A percentile compares a stretch with the other conserved stretches of the same genome.
These are phyloP conservation scores for Leavenworthia alabamica DNA, from an alignment of 345 rosid genomes.

Conservation along the genomic window DNA sequence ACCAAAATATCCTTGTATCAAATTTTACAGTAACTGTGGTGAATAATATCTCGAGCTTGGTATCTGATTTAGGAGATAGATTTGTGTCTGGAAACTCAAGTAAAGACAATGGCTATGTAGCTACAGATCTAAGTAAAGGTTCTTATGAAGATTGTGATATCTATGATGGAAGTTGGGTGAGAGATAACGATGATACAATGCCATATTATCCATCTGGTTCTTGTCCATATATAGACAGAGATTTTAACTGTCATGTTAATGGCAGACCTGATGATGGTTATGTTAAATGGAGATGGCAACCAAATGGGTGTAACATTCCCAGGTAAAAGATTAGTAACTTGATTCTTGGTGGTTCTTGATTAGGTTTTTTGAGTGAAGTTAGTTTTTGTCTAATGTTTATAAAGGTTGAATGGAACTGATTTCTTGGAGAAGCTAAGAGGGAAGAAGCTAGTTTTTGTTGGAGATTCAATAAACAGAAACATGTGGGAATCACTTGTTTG, in stretches of 20 bases:
- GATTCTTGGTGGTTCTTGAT: slow-evolving; percentile 4
- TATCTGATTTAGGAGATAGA: slow-evolving; percentile 19
- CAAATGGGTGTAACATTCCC: slow-evolving; percentile 61
- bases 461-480: slow-evolving; percentile 81
- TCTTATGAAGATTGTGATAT: slow-evolving; percentile 47
- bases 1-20: slow-evolving; percentile 17
- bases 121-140: slow-evolving; percentile 10
- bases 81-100: slow-evolving; percentile 12
- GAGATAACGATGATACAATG: slow-evolving; percentile 46
- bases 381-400: not conserved
- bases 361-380: not conserved
- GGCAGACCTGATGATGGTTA: slow-evolving; percentile 69
- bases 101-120: not conserved
- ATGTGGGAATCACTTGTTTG: slow-evolving; percentile 97
- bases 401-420: slow-evolving; percentile 72
- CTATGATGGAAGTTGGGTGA: slow-evolving; percentile 77
- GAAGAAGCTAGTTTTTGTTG: slow-evolving; percentile 77
- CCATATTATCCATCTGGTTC: slow-evolving; percentile 71
- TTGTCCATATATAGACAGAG: slow-evolving; percentile 72
- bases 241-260: slow-evolving; percentile 63
- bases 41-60: slow-evolving; percentile 23
- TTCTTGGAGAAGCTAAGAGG: slow-evolving; percentile 73
- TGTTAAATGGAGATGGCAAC: slow-evolving; percentile 82
- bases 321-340: slow-evolving; percentile 33
- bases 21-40: slow-evolving; percentile 15